These are phyloP conservation scores for Entomophthora muscae DNA, from an alignment of 371 early-diverging fungal species.

Conservation along the genomic window DNA sequence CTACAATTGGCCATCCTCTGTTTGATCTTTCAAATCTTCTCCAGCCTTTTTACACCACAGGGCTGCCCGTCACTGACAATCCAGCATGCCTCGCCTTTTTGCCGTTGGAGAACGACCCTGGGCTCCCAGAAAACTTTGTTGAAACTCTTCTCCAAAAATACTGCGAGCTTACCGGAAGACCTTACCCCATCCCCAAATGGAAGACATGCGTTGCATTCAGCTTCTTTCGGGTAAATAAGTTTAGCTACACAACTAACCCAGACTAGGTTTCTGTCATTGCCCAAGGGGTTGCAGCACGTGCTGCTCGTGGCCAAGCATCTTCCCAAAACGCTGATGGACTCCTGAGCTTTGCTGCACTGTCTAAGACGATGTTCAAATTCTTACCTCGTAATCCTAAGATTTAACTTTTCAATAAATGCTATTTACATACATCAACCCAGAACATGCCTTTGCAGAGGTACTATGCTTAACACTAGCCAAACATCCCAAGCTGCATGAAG, in stretches of 20 bases:
- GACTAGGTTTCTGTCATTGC: slow-evolving; percentile 45
- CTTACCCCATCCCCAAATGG: slow-evolving; percentile 54
- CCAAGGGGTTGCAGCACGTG: slow-evolving; percentile 80
- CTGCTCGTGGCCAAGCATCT: slow-evolving; percentile 67
- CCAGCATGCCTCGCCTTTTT: slow-evolving; percentile 1
- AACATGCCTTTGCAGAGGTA: too few relatives aligned
- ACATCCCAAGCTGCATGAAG: too few relatives aligned
- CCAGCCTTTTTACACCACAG: slow-evolving; percentile 36
- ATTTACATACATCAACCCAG: too few relatives aligned
- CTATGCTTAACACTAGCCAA: too few relatives aligned
- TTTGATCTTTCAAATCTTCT: slow-evolving; percentile 78
- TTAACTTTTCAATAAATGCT: too few relatives aligned
- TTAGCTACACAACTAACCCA: slow-evolving; percentile 18
- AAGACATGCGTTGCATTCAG: slow-evolving; percentile 35
- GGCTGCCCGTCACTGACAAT: slow-evolving; percentile 11
- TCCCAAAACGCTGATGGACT: slow-evolving; percentile 40
- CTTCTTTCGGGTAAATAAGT: slow-evolving; percentile 23
- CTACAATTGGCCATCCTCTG: slow-evolving; percentile 85
- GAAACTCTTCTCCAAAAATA: slow-evolving; percentile 37
- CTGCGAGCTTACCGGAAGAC: slow-evolving; percentile 24
- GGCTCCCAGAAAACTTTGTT: slow-evolving; percentile 19
- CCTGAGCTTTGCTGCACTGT: slow-evolving; percentile 20
- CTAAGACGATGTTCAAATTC: not conserved
- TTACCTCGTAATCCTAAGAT: too few relatives aligned
- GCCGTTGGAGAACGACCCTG: slow-evolving; percentile 9